Percentiles rank a stretch among this genome's conserved stretches.
Conservation (phyloP, 169 alveolate genomes). For the Cryptosporidium andersoni region DNA sequence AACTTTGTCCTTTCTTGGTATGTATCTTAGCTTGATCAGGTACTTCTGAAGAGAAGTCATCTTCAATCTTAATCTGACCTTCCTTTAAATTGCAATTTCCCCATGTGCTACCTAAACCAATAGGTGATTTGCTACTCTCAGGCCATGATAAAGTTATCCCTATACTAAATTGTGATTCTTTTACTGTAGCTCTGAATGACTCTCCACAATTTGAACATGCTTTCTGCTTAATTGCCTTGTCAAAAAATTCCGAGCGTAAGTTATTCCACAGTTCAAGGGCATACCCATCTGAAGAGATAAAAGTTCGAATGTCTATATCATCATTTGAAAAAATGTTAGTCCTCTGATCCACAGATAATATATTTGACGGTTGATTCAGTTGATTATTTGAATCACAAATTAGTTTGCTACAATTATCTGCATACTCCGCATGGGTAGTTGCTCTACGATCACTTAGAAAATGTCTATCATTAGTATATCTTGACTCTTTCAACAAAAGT, state of each 20-base stretch:
- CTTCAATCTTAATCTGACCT: slow-evolving; percentile 12
- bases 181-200: slow-evolving; percentile 44
- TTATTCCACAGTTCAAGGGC: slow-evolving; percentile 54
- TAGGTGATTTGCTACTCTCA: slow-evolving; percentile 46
- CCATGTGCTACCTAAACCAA: slow-evolving; percentile 71
- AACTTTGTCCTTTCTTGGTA: slow-evolving; percentile 78
- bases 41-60: slow-evolving; percentile 34
- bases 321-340: background rate
- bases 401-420: slow-evolving; percentile 22
- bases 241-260: slow-evolving; percentile 58
- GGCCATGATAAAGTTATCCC: slow-evolving; percentile 71
- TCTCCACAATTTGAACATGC: slow-evolving; percentile 69
- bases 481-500: slow-evolving; percentile 72
- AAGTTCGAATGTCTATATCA: slow-evolving; percentile 35
- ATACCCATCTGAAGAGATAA: slow-evolving; percentile 72
- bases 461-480: slow-evolving; percentile 74
- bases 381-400: slow-evolving; percentile 60
- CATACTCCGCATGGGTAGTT: slow-evolving; percentile 68
- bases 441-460: slow-evolving; percentile 43
- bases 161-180: slow-evolving; percentile 59
- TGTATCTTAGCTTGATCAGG: slow-evolving; percentile 72
- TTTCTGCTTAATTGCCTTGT: slow-evolving; percentile 31
- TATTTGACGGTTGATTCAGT: too few relatives aligned
- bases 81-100: slow-evolving; percentile 14
- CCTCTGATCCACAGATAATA: too few relatives aligned